Base-by-base conservation (phyloP, 306 rosid genomes). In the Trifolium fragiferum region DNA sequence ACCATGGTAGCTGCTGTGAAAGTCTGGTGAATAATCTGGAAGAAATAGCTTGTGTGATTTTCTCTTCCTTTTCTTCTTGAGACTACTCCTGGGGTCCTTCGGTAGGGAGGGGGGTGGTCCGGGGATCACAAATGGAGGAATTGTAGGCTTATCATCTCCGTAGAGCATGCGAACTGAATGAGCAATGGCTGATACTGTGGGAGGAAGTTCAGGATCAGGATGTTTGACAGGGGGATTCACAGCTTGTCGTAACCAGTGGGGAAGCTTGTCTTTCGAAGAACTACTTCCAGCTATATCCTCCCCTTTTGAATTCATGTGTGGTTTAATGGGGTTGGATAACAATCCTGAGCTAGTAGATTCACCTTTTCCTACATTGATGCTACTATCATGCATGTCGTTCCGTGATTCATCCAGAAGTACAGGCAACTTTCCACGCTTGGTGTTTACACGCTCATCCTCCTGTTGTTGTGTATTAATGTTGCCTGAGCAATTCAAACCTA, bases 231-330 rank as follows among this genome's bases (percentile, higher is more conserved):
- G 92, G 70, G 87, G 81, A 65, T 79, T 83, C 63, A 95, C 99
- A 33, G 96, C 99, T 84, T 95, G 87, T n/a, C 98, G 89, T 74
- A 95, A 86, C 99, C 99, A 95, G 77, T 95, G 99, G 41, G 99
- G 99, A 78, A 95, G 90, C 81, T 84, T 92, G 85, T 86, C 93
- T 86, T 85, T 92, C 33, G 96, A 82, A 73, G 87, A 77, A 80
- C 88, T 85, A 72, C 86, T 84, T 63, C 92, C 97, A 30, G 87
- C 83, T 74, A 59, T 74, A 71, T 85, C 92, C 23, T 84, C 93
- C n/a, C 79, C 83, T 84, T 83, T 88, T 6, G 78, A 50, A 44
- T 54, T 77, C 65, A 77, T 55, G 66, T 78, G 66, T 46, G 82
- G 67, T 72, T 89, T 86, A 60, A 58, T 57, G 50, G 81, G 84